phyloP scores from a whole-genome alignment of 768 basidiomycete genomes.

The Lyophyllum decastes region DNA sequence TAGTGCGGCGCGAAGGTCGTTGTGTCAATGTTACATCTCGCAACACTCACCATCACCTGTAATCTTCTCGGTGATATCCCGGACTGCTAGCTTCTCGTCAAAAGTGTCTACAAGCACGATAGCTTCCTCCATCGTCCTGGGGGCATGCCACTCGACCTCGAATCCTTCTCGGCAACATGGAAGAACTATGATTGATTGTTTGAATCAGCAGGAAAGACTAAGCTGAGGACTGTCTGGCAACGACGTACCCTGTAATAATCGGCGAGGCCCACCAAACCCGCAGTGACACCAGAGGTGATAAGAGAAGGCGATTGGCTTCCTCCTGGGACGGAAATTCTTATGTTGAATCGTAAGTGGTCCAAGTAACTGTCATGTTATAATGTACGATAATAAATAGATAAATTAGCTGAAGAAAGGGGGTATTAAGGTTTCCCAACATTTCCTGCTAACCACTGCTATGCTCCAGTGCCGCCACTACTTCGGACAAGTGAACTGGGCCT shows the following conservation, averaged over 20 bases:
- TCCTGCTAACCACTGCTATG: too few relatives aligned
- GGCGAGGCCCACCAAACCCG: too few relatives aligned
- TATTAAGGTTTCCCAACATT: too few relatives aligned
- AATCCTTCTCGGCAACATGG: conserved; percentile 1
- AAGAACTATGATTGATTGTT: neutral
- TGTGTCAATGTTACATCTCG: conserved; percentile 1
- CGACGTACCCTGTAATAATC: neutral
- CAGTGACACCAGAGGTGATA: too few relatives aligned
- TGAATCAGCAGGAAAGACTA: neutral
- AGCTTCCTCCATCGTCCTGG: conserved; percentile 2
- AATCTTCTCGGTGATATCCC: neutral
- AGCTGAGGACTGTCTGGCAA: neutral
- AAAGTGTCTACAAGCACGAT: neutral
- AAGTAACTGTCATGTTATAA: too few relatives aligned
- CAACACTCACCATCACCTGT: neutral
- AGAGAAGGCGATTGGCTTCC: too few relatives aligned
- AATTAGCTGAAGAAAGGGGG: too few relatives aligned
- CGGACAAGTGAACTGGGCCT: conserved; percentile 1
- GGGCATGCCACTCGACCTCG: neutral
- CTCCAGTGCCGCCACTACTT: neutral
- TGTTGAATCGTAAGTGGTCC: too few relatives aligned
- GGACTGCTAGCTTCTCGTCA: neutral
- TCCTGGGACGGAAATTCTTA: too few relatives aligned
- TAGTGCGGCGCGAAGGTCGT: too few relatives aligned
- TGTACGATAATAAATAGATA: too few relatives aligned